phyloP scores from a whole-genome alignment of 2,329 filamentous ascomycete genomes.

The Talaromyces sp. region DNA sequence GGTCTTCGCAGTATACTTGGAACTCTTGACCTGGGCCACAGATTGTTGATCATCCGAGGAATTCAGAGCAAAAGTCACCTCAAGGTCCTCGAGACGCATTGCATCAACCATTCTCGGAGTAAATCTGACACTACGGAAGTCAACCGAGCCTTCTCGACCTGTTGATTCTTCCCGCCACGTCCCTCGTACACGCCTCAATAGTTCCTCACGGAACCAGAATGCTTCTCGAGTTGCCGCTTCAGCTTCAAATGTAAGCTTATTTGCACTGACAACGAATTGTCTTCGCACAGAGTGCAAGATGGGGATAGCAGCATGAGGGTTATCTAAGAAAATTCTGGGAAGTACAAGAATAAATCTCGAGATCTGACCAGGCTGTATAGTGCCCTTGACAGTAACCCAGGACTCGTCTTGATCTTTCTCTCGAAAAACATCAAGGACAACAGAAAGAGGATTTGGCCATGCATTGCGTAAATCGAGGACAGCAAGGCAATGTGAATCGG shows the following conservation, averaged over 20 bases:
- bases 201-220: slow-evolving; percentile 86
- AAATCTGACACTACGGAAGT: slow-evolving; percentile 72
- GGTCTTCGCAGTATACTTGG: slow-evolving; percentile 47
- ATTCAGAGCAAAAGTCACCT: slow-evolving; percentile 52
- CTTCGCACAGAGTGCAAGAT: slow-evolving; percentile 77
- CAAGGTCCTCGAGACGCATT: slow-evolving; percentile 75
- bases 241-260: slow-evolving; percentile 72
- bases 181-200: slow-evolving; percentile 68
- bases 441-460: slow-evolving; percentile 75
- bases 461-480: slow-evolving; percentile 83
- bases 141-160: slow-evolving; percentile 64
- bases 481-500: slow-evolving; percentile 62
- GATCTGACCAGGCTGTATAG: slow-evolving; percentile 59
- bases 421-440: slow-evolving; percentile 55
- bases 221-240: slow-evolving; percentile 76
- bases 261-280: slow-evolving; percentile 86
- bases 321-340: slow-evolving; percentile 69
- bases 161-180: slow-evolving; percentile 65
- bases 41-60: slow-evolving; percentile 22
- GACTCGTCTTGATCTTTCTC: slow-evolving; percentile 23
- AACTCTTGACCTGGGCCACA: slow-evolving; percentile 42
- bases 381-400: slow-evolving; percentile 39
- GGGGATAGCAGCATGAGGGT: slow-evolving; percentile 74
- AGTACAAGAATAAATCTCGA: slow-evolving; percentile 73
- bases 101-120: slow-evolving; percentile 77